These are phyloP conservation scores for Colletotrichum gigasporum DNA, from an alignment of 2,329 filamentous ascomycete species.

Conservation along the genomic window DNA sequence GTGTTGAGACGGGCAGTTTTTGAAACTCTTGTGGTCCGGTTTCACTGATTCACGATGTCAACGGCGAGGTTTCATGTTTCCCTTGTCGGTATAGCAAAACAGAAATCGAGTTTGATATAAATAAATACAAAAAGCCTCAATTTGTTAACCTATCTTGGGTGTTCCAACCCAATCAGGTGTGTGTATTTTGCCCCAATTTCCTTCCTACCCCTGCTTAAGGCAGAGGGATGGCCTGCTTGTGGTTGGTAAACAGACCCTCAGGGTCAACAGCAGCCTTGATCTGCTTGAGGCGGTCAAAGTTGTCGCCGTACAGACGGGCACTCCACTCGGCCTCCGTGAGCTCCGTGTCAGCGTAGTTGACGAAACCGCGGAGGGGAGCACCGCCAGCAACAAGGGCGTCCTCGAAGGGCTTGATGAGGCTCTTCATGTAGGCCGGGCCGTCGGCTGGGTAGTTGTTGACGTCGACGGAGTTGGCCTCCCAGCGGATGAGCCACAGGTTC, in stretches of 20 bases:
- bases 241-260: conserved; percentile 26
- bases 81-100: not conserved
- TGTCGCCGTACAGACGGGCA: conserved; percentile 28
- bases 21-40: not conserved
- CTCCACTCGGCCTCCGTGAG: conserved; percentile 31
- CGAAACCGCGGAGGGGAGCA: conserved; percentile 25
- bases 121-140: not conserved
- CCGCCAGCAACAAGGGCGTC: conserved; percentile 25
- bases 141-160: not conserved
- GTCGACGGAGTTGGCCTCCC: conserved; percentile 39
- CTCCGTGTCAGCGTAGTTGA: conserved; percentile 33
- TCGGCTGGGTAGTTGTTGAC: conserved; percentile 59
- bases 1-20: not conserved
- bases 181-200: not conserved
- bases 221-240: conserved; percentile 32
- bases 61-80: not conserved
- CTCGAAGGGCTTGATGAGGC: conserved; percentile 44
- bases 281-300: conserved; percentile 31
- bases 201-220: not conserved
- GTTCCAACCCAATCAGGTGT: no score
- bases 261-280: conserved; percentile 31
- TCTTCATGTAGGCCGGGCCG: conserved; percentile 54
- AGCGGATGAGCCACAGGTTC: conserved; percentile 48
- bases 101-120: not conserved
- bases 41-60: not conserved